Evolutionary conservation across 2,329 filamentous ascomycete genomes (phyloP), one percentile per base, ranked within the genome.

Genomic region (Penicillium sp.): DNA sequence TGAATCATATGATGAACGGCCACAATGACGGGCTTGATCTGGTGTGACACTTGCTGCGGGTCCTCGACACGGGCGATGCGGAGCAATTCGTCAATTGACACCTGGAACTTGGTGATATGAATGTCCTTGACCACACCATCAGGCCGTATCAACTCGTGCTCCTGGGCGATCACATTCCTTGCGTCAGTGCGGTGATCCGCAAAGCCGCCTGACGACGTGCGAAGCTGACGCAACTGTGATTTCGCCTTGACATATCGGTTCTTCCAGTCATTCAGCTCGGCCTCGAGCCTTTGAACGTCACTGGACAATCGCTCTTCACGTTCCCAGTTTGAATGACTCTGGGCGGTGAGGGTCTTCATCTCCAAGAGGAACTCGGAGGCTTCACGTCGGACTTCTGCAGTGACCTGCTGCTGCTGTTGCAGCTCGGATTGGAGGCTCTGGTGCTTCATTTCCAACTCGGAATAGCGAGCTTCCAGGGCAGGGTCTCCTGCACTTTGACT

Each of bases 91-190:
- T 99, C 94, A 61, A 99, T 90, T 22, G 92, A 86, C 60, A 98
- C 89, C 75, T 99, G 95, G 79, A 96, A 98, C 70, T 91, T 93
- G 52, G 94, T 97, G 65, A 99, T 87, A 73, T 97, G 90, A 13
- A 97, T 85, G 75, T 97, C 95, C 77, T 91, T 93, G 67, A 99
- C 87, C 22, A 95, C 75, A 6, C 95, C 95, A 59, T 87, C 85
- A 13, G 88, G 85, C 39, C 89, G 84, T 22, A 85, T 83, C 64
- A 95, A 88, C 51, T 84, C 85, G n/a, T 88, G 87, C 65, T 94
- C 88, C 60, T 89, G 85, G 7, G 89, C 86, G 44, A 88, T 78
- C 22, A 73, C 6, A 9, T 40, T 68, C 54, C 67, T 70, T 14
- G 72, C 73, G 60, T 81, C 77, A 7, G 76, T 69, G 27, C 73